Base-by-base conservation (phyloP, 345 rosid genomes). In the Murraya paniculata region DNA sequence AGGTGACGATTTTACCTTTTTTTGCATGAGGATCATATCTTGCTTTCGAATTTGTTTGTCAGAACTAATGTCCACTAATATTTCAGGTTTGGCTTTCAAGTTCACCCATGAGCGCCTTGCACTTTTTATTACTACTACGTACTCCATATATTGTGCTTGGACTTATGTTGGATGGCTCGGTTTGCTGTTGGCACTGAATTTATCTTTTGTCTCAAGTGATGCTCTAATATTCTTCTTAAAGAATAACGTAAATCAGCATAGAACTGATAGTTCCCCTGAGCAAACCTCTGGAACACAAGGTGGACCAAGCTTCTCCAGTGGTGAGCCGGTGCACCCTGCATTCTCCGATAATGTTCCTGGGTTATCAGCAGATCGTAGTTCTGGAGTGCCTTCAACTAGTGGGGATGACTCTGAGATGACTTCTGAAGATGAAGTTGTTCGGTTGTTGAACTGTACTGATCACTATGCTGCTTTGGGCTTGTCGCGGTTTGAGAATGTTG, bases 181-280 rank as follows among this genome's bases (percentile, higher is more conserved):
- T 75, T 87, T 96, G 81, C 77, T 91, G 85, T 83, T 94, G 85
- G 98, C 92, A 78, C 82, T 96, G 79, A 92, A 91, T 86, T 87
- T 96, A 22, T 90, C 99, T 30, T 96, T 96, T 81, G 80, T 96
- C 87, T 92, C 99, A 76, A 96, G 95, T 79, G 98, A 96, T 80
- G 90, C 83, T 64, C 87, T 96, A 83, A 85, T 92, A 77, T 90
- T 89, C 89, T 89, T 90, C 82, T 81, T 91, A 70, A 92, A 91
- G 87, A 85, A 91, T 72, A 89, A 87, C 73, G 9, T 88, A 61
- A 84, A 85, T 86, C 91, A 85, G 75, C 88, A 86, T 28, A 82
- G 84, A 81, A 84, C 90, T 36, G 80, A 83, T 79, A 76, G 83
- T 68, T 64, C 78, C 25, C 64, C 78, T 19, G 91, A 89, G 57